phyloP scores from a whole-genome alignment of 1,284 basidiomycete genomes.

The Heterobasidion annosum region DNA sequence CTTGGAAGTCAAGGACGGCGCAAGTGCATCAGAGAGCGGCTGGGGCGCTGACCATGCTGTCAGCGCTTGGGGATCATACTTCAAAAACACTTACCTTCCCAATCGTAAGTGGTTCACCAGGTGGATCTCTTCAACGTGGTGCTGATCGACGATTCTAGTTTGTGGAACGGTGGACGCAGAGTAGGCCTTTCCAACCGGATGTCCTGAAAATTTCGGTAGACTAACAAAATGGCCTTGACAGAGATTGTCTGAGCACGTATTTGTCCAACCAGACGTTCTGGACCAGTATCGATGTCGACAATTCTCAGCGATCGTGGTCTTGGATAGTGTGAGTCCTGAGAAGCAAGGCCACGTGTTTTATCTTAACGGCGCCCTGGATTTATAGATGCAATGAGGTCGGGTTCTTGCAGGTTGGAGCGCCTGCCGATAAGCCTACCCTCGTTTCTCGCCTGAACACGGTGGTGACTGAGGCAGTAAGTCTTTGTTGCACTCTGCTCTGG shows the following conservation, averaged over 20 bases:
- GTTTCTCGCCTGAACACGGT: conserved; percentile 45
- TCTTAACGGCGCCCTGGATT: neutral
- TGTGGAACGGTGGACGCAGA: conserved; percentile 25
- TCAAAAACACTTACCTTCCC: conserved; percentile 34
- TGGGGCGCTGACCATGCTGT: conserved; percentile 61
- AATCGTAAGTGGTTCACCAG: conserved; percentile 23
- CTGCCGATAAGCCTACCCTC: conserved; percentile 36
- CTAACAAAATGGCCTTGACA: conserved; percentile 13
- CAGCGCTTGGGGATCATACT: conserved; percentile 50
- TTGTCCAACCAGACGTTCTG: conserved; percentile 36
- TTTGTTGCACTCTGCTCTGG: neutral
- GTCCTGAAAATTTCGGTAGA: neutral
- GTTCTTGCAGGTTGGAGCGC: conserved; percentile 53
- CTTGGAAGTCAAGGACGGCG: conserved; percentile 46
- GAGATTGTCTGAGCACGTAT: conserved; percentile 51
- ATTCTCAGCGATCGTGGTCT: conserved; percentile 44
- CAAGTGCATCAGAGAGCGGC: conserved; percentile 41
- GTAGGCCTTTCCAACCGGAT: neutral
- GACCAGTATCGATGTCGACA: conserved; percentile 44
- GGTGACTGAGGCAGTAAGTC: conserved; percentile 30
- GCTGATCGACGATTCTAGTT: conserved; percentile 20
- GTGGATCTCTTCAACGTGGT: neutral
- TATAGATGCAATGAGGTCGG: conserved; percentile 65
- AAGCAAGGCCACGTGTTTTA: too few relatives aligned
- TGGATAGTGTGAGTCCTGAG: conserved; percentile 43